phyloP scores from a whole-genome alignment of 305 asterid species.

The Nicotiana rustica region DNA sequence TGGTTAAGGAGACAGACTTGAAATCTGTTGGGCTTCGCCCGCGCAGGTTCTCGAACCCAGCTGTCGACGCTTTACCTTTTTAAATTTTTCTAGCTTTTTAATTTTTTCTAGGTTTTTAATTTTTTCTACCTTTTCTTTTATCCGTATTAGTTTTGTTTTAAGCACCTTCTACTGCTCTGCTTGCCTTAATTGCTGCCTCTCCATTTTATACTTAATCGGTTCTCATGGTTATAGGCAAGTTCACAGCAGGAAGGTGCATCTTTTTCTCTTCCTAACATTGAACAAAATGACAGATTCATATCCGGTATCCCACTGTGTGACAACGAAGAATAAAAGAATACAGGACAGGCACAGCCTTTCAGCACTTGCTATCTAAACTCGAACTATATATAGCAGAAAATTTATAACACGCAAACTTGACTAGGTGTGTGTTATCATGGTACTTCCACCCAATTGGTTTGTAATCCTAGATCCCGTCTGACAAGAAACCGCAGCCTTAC shows the following conservation, averaged over 20 bases:
- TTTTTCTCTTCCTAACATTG: neutral
- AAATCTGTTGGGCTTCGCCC: conserved; percentile 97
- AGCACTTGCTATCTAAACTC: neutral
- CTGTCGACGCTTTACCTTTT: conserved; percentile 59
- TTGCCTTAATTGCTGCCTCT: neutral
- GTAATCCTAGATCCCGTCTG: neutral
- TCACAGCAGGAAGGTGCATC: neutral
- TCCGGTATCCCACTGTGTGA: neutral
- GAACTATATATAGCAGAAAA: too few relatives aligned
- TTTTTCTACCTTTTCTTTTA: too few relatives aligned
- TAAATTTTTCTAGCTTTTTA: too few relatives aligned
- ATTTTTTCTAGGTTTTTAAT: too few relatives aligned
- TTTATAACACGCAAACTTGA: too few relatives aligned
- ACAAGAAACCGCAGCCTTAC: neutral
- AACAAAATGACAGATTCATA: neutral
- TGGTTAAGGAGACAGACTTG: conserved; percentile 98
- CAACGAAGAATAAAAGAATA: neutral
- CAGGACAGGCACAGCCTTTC: neutral
- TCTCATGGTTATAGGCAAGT: neutral
- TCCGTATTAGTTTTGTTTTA: too few relatives aligned
- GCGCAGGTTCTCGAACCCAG: conserved; percentile 96
- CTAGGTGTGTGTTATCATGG: neutral
- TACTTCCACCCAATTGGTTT: neutral
- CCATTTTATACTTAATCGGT: neutral
- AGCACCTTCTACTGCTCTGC: neutral